A percentile compares a stretch with the other conserved stretches of the same genome.
Evolutionary conservation across 768 basidiomycete species (phyloP).

Genomic region (Brasilioporus rufonigricans): DNA sequence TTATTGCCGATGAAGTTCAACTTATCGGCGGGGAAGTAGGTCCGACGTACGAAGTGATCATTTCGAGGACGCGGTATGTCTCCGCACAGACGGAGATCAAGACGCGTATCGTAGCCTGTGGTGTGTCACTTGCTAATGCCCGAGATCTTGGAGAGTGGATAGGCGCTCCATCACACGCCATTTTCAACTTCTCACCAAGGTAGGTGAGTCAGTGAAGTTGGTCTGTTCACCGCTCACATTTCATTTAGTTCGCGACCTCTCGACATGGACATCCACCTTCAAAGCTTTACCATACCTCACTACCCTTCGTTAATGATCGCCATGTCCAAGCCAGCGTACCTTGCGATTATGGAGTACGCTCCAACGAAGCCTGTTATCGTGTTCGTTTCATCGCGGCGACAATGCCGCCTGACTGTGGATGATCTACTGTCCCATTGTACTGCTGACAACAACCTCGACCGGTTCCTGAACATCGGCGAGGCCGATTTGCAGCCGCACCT

Average conservation of each 20-base stretch:
- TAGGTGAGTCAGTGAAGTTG: conserved; percentile 28
- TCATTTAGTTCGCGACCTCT: conserved; percentile 81
- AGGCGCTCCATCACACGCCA: conserved; percentile 87
- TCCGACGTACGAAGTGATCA: conserved; percentile 93
- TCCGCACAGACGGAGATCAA: conserved; percentile 90
- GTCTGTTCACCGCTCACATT: conserved; percentile 9
- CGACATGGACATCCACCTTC: conserved; percentile 96
- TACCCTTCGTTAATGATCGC: conserved; percentile 98
- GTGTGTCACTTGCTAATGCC: conserved; percentile 94
- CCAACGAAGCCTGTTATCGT: conserved; percentile 83
- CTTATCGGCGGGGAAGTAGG: conserved; percentile 93
- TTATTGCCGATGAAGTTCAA: conserved; percentile 96
- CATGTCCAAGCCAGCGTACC: conserved; percentile 98
- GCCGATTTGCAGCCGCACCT: conserved; percentile 84
- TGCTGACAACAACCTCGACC: conserved; percentile 79
- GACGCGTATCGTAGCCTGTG: conserved; percentile 92
- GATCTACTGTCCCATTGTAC: conserved; percentile 86
- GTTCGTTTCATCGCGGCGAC: conserved; percentile 91
- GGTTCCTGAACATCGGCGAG: conserved; percentile 87
- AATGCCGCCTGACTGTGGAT: conserved; percentile 91
- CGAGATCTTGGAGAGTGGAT: conserved; percentile 98
- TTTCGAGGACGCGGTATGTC: conserved; percentile 96
- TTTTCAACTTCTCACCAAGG: conserved; percentile 98
- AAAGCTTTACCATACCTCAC: conserved; percentile 94
- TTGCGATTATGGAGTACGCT: conserved; percentile 87